Evolutionary conservation across 768 basidiomycete species (phyloP).

Genomic region (Tulasnella sp.): DNA sequence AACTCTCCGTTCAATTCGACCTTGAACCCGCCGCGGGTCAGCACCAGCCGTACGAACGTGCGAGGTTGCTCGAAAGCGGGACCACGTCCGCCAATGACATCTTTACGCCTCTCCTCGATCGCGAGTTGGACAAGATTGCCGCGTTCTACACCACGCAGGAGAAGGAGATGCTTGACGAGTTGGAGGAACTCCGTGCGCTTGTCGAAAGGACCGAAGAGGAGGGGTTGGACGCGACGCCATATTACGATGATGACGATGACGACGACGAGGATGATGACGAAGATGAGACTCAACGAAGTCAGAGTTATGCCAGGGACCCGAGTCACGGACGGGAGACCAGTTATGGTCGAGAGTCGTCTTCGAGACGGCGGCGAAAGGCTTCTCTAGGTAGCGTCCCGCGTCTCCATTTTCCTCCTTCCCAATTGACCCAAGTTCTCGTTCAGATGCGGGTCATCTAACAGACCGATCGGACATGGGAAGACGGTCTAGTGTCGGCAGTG

Average conservation of each 20-base stretch:
- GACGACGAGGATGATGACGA: slow-evolving; percentile 39
- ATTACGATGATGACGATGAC: slow-evolving; percentile 40
- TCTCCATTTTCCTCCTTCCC: not conserved
- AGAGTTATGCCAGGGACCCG: slow-evolving; percentile 9
- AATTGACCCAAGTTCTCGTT: too few species aligned
- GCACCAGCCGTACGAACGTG: slow-evolving; percentile 51
- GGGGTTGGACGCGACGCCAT: slow-evolving; percentile 33
- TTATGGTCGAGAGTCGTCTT: not conserved
- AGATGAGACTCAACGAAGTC: slow-evolving; percentile 38
- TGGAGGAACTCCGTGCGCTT: slow-evolving; percentile 44
- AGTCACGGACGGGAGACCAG: slow-evolving; percentile 1
- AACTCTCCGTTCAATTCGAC: slow-evolving; percentile 56
- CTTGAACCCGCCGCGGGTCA: slow-evolving; percentile 34
- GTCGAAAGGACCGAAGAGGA: slow-evolving; percentile 48
- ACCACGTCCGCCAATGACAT: slow-evolving; percentile 25
- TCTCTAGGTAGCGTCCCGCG: not conserved
- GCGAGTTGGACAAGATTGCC: slow-evolving; percentile 69
- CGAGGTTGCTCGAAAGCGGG: slow-evolving; percentile 38
- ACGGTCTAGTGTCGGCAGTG: not conserved
- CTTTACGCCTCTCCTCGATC: slow-evolving; percentile 67
- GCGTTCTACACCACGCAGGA: slow-evolving; percentile 71
- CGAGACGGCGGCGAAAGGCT: not conserved
- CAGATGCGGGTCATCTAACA: not conserved
- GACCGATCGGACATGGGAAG: not conserved
- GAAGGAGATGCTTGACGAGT: slow-evolving; percentile 51